Evolutionary conservation across 371 early-diverging fungal genomes (phyloP), one percentile per base, ranked within the genome.

Genomic region (Mortierella sp.): DNA sequence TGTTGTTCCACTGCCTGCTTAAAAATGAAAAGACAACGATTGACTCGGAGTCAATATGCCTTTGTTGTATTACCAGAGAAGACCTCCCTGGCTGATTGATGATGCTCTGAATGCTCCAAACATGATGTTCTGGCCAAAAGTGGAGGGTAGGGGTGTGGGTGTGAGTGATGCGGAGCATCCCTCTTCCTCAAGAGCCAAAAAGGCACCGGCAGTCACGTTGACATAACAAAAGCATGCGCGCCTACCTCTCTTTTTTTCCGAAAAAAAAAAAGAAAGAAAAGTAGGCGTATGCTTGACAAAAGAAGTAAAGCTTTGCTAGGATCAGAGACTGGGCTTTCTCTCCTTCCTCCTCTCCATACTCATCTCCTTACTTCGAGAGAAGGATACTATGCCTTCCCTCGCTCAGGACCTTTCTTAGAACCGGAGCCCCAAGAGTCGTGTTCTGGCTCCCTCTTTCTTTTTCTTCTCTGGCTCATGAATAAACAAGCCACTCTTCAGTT

Each of bases 41-140:
- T 15, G 46, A 21, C 18, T 19, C 26, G 44, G 16, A 30, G 7
- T 26, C 23, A 29, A 21, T 43, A n/a, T 45, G 28, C 26, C 45
- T 16, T 43, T 25, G 47, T 21, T 25, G 18, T 43, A 11, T 37
- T 86, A 89, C 93, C 92, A 91, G 44, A 92, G 81, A 48, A 93
- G 86, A 73, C 94, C 94, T 61, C 92, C 85, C 62, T 88, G 89
- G 52, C 90, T 84, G 66, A 87, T 85, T 60, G 86, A 62, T n/a
- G 92, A 87, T 45, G 90, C 84, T 76, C 87, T 84, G 83, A 93
- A 93, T 59, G 94, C 88, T 52, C 94, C 94, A 86, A 92, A 92
- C 94, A 93, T 93, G 58, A 44, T 79, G 64, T 53, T 30, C 26
- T 43, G 18, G 9, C 47, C 15, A 69, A 25, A 37, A 25, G 30